Evolutionary conservation across 495 filamentous ascomycete genomes (phyloP).

Genomic region (Hypomontagnella submonticulosa): DNA sequence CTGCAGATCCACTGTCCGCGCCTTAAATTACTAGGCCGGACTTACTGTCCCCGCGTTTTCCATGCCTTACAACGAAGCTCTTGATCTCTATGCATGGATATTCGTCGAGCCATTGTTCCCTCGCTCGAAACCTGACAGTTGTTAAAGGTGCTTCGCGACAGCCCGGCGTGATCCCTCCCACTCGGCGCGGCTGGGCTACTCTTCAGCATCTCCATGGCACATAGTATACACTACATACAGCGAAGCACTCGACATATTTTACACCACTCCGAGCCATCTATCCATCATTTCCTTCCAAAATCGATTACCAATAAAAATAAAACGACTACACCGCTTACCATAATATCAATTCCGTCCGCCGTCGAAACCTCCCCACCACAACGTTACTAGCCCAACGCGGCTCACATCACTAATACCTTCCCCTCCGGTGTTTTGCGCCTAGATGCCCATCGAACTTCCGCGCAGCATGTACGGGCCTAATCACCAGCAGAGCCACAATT

Average conservation of each 20-base stretch:
- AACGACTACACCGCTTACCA: conserved; percentile 6
- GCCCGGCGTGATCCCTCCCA: conserved; percentile 18
- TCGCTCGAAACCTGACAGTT: conserved; percentile 22
- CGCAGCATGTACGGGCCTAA: conserved; percentile 82
- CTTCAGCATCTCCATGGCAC: conserved; percentile 35
- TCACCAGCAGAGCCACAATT: conserved; percentile 84
- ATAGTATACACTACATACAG: conserved; percentile 35
- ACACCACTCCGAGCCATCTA: conserved; percentile 2
- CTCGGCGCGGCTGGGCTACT: conserved; percentile 16
- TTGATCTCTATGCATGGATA: conserved; percentile 43
- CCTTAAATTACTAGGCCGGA: background rate
- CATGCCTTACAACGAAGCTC: conserved; percentile 29
- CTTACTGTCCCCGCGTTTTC: conserved; percentile 17
- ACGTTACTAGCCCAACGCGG: background rate
- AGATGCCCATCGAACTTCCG: conserved; percentile 7
- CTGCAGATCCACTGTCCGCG: background rate
- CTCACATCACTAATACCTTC: background rate
- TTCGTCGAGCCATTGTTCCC: conserved; percentile 20
- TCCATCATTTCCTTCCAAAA: conserved; percentile 7
- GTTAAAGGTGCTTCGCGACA: conserved; percentile 22
- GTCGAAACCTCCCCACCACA: background rate
- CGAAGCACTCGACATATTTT: conserved; percentile 18
- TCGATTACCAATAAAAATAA: conserved; percentile 18
- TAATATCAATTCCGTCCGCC: background rate
- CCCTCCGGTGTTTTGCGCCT: background rate